Base-by-base conservation (phyloP, 805 yeast species). In the Schizosaccharomyces japonicus region DNA sequence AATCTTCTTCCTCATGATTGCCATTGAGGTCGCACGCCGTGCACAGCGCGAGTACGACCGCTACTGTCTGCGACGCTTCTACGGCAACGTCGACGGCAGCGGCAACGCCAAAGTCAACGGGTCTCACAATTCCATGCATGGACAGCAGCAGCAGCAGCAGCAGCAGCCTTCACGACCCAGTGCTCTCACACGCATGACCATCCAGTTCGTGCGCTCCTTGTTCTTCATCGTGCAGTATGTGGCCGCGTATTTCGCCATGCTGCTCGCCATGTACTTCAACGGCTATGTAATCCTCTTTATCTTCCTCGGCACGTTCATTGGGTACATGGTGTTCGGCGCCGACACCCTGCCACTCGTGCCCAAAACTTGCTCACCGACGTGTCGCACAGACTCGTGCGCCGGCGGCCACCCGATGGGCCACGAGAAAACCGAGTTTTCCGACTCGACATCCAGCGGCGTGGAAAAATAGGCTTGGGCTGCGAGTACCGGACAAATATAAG, bases 191-290 rank as follows among this genome's bases (percentile, higher is more conserved):
- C 42, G 42, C 13, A 21, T 36, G 5, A 19, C 15, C 23, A 7
- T 36, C n/a, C 82, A 76, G 55, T 7, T 71, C 3, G 53, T 70
- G 13, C 66, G 78, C 50, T 61, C 72, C 0, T 47, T 63, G 2
- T 53, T 76, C 31, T 76, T 69, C 58, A 69, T 74, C 1, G 55
- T 73, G 26, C 76, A 76, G 57, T 74, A 78, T 73, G 77, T 77
- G 2, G 66, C 71, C 13, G 70, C 76, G 3, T 77, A 76, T 58
- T 58, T 77, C 47, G 70, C 77, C 55, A 78, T 76, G 80, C 66
- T 78, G 63, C 61, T 78, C 54, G 76, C 76, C 64, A 77, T 78
- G 83, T 76, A 76, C 64, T 77, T 73, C 63, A 77, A 76, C 55
- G 82, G 78, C 21, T 73, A 71, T 55, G 63, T 73, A 31, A 71